Evolutionary conservation across 164 flowering plant species (phyloP).

Genomic region (Echeveria elegans): DNA sequence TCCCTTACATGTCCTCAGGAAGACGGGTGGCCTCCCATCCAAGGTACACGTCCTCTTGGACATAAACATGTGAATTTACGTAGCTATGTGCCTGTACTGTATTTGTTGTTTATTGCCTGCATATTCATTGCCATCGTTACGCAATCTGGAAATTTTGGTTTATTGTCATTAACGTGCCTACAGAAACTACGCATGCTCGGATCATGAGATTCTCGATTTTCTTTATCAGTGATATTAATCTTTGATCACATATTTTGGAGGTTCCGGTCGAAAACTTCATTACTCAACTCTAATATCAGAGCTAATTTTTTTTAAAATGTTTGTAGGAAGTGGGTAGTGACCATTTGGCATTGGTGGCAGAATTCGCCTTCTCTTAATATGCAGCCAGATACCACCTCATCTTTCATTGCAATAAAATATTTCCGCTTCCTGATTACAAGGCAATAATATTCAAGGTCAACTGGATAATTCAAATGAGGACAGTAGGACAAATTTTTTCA

Average conservation of each 20-base stretch:
- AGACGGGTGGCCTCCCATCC: conserved; percentile 52
- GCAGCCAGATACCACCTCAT: background rate
- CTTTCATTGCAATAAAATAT: background rate
- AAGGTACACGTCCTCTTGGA: conserved; percentile 24
- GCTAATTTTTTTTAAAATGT: background rate
- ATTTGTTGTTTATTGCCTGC: background rate
- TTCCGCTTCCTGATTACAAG: background rate
- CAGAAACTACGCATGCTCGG: background rate
- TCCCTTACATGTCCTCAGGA: conserved; percentile 33
- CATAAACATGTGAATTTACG: background rate
- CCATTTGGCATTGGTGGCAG: conserved; percentile 7
- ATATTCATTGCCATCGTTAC: background rate
- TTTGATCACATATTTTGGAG: background rate
- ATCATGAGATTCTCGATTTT: background rate
- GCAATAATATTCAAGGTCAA: background rate
- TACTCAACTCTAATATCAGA: background rate
- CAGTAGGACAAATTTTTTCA: background rate
- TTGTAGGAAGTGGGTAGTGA: conserved; percentile 45
- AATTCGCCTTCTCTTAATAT: background rate
- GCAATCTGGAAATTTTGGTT: background rate
- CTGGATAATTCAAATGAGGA: background rate
- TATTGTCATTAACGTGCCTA: background rate
- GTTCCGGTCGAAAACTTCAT: background rate
- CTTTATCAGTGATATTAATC: background rate
- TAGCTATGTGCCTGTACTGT: background rate